A percentile compares a stretch with the other conserved stretches of the same genome.
phyloP scores from a whole-genome alignment of 2,329 filamentous ascomycete genomes.

The Knoxdaviesia capensis region DNA sequence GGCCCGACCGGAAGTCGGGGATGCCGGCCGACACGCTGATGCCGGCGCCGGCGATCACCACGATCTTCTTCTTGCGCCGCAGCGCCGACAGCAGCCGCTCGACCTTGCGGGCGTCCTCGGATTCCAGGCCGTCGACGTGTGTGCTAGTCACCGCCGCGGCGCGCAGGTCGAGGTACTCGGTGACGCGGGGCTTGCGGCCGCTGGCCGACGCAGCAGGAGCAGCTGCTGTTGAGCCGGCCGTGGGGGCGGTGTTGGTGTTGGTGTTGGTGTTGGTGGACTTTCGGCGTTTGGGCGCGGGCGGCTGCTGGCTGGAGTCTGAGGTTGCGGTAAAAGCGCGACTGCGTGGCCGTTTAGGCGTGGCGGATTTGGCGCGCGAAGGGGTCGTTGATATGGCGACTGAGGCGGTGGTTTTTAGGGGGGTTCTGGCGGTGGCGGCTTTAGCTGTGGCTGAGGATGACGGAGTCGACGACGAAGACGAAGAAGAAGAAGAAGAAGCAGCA shows the following conservation, averaged over 20 bases:
- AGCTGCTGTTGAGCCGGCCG: background rate
- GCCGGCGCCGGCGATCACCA: constrained; percentile 87
- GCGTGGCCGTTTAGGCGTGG: too few relatives aligned
- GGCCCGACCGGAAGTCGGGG: constrained; percentile 86
- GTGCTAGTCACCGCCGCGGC: constrained; percentile 9
- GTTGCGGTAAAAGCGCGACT: too few relatives aligned
- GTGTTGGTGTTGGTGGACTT: background rate
- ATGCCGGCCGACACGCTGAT: constrained; percentile 96
- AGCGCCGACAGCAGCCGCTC: constrained; percentile 54
- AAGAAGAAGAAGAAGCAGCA: too few relatives aligned
- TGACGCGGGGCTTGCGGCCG: constrained; percentile 42
- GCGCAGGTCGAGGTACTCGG: constrained; percentile 60
- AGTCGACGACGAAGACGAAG: too few relatives aligned
- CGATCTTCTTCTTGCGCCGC: constrained; percentile 84
- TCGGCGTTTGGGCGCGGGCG: too few relatives aligned
- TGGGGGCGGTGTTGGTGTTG: background rate
- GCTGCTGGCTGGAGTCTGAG: too few relatives aligned
- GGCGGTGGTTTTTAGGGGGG: too few relatives aligned
- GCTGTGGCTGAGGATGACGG: too few relatives aligned
- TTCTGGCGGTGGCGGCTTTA: too few relatives aligned
- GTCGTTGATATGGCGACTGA: too few relatives aligned
- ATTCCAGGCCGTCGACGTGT: constrained; percentile 27
- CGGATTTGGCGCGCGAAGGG: too few relatives aligned
- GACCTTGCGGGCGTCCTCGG: constrained; percentile 33
- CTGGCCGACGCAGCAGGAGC: background rate